Conservation (phyloP, 306 rosid species). For the Lupinus albus region DNA sequence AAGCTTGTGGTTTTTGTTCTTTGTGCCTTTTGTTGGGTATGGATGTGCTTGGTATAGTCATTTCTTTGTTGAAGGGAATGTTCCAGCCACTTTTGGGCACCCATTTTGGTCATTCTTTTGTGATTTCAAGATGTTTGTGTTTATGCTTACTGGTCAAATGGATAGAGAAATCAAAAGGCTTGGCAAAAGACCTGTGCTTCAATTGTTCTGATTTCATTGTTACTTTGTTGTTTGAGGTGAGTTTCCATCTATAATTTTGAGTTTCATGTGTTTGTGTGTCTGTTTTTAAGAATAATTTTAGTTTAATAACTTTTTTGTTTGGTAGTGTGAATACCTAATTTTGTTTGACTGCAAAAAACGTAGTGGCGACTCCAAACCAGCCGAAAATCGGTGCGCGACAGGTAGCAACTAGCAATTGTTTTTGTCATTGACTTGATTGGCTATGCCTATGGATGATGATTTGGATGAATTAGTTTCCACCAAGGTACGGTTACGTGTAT, state of each 20-base stretch:
- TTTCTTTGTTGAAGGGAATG: slow-evolving; percentile 84
- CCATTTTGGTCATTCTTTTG: slow-evolving; percentile 91
- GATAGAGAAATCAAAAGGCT: slow-evolving; percentile 98
- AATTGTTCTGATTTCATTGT: slow-evolving; percentile 50
- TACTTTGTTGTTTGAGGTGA: slow-evolving; percentile 38
- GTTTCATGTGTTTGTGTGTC: neutral
- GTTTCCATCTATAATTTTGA: slow-evolving; percentile 28
- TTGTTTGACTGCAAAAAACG: too few species aligned
- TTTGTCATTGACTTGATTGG: slow-evolving; percentile 26
- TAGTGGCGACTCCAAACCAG: too few species aligned
- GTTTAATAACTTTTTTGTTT: neutral
- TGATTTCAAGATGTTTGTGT: slow-evolving; percentile 88
- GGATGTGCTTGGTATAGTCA: slow-evolving; percentile 98
- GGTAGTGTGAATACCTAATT: too few species aligned
- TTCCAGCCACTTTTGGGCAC: slow-evolving; percentile 86
- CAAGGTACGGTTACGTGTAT: too few species aligned
- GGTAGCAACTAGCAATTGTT: slow-evolving; percentile 1
- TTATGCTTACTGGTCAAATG: slow-evolving; percentile 91
- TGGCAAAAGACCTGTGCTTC: slow-evolving; percentile 91
- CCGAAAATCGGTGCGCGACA: too few species aligned
- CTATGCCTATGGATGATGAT: slow-evolving; percentile 33
- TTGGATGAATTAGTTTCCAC: too few species aligned
- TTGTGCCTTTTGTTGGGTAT: slow-evolving; percentile 80
- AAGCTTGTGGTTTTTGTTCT: slow-evolving; percentile 81
- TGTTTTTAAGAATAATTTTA: neutral